Conservation (phyloP, 2,329 filamentous ascomycete species). For the Neurospora crassa region DNA sequence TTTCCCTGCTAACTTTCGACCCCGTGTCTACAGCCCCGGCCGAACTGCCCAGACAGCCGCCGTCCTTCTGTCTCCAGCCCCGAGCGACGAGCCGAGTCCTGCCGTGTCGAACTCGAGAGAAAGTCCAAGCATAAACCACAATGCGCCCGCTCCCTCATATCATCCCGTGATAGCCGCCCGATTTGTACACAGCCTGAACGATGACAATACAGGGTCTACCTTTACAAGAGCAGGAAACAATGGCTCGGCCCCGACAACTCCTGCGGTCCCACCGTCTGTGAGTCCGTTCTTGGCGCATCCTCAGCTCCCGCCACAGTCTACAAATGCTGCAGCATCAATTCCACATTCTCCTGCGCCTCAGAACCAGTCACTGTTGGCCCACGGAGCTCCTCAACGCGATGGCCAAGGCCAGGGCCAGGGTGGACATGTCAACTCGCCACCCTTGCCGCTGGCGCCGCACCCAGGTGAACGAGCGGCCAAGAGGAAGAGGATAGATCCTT, state of each 20-base stretch:
- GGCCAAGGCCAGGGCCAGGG: not conserved
- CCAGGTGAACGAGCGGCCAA: not conserved
- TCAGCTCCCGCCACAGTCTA: not conserved
- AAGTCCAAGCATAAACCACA: slow-evolving; percentile 21
- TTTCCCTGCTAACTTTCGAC: not conserved
- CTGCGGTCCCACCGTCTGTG: not conserved
- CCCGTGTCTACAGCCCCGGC: not conserved
- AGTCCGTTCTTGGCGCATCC: not conserved
- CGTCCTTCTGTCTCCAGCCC: slow-evolving; percentile 51
- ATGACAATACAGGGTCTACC: not conserved
- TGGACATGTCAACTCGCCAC: not conserved
- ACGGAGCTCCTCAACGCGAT: not conserved
- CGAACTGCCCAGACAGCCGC: slow-evolving; percentile 3
- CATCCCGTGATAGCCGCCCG: slow-evolving; percentile 19
- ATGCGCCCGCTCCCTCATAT: not conserved
- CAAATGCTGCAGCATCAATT: not conserved
- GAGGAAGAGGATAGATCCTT: not conserved
- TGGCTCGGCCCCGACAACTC: not conserved
- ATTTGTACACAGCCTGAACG: slow-evolving; percentile 14
- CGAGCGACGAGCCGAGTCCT: slow-evolving; percentile 51
- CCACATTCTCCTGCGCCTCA: not conserved
- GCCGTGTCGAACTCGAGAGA: slow-evolving; percentile 25
- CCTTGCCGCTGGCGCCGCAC: not conserved
- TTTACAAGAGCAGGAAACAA: not conserved
- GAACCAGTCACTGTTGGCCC: not conserved